Conservation (phyloP, 306 rosid genomes). For the Dryas octopetala region DNA sequence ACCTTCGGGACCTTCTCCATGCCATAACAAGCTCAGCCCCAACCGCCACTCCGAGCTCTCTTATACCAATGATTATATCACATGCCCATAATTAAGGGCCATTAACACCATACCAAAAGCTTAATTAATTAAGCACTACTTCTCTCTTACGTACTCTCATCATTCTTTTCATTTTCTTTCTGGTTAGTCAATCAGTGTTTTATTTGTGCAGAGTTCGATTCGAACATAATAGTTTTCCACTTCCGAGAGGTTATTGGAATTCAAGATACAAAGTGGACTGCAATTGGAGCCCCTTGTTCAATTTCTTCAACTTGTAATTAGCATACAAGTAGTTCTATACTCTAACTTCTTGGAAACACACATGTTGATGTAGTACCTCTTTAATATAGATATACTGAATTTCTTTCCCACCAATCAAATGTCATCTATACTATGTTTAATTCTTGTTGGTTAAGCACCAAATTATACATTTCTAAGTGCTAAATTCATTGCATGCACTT, state of each 20-base stretch:
- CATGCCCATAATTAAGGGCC: conserved; percentile 43
- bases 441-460: too few species aligned
- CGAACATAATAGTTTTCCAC: neutral
- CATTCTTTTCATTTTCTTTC: neutral
- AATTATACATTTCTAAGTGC: too few species aligned
- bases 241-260: neutral
- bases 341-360: neutral
- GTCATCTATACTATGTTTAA: too few species aligned
- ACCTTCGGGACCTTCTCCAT: conserved; percentile 72
- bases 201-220: neutral
- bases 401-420: too few species aligned
- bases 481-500: too few species aligned
- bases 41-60: conserved; percentile 23
- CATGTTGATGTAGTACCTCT: too few species aligned
- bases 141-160: too few species aligned
- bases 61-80: conserved; percentile 31
- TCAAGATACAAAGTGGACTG: neutral
- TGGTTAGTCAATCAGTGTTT: neutral
- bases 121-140: too few species aligned
- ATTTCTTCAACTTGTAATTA: neutral
- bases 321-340: too few species aligned
- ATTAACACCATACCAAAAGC: neutral
- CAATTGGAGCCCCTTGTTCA: neutral
- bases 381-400: too few species aligned
- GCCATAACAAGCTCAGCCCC: conserved; percentile 61